Conservation (phyloP, 495 filamentous ascomycete species). For the Coniosporium apollinis region DNA sequence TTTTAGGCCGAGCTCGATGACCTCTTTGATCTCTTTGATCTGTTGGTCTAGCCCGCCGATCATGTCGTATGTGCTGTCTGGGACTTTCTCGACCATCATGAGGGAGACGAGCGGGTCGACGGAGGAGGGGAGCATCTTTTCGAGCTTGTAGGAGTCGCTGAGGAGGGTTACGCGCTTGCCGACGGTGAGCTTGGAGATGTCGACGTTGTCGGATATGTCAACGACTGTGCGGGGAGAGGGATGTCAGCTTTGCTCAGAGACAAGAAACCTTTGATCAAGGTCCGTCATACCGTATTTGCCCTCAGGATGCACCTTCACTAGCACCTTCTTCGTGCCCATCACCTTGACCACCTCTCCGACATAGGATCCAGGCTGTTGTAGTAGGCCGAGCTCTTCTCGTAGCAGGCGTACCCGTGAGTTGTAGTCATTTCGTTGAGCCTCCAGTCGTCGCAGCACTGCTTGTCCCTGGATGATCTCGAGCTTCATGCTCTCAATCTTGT, state of each 20-base stretch:
- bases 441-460: slow-evolving; percentile 80
- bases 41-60: slow-evolving; percentile 97
- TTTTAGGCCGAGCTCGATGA: slow-evolving; percentile 96
- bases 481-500: slow-evolving; percentile 99
- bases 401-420: slow-evolving; percentile 93
- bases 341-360: slow-evolving; percentile 99
- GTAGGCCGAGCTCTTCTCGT: slow-evolving; percentile 85
- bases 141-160: slow-evolving; percentile 92
- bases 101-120: slow-evolving; percentile 98
- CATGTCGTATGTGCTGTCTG: slow-evolving; percentile 99
- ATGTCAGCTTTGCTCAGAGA: too few relatives aligned
- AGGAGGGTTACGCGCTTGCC: slow-evolving; percentile 96
- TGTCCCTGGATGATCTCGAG: slow-evolving; percentile 98
- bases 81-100: slow-evolving; percentile 99
- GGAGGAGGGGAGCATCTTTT: slow-evolving; percentile 93
- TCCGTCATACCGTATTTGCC: slow-evolving; percentile 85
- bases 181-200: slow-evolving; percentile 86
- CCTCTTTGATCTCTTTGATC: slow-evolving; percentile 99
- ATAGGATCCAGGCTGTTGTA: slow-evolving; percentile 96
- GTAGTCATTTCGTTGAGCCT: slow-evolving; percentile 98
- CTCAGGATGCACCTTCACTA: slow-evolving; percentile 98
- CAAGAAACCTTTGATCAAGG: background rate
- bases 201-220: slow-evolving; percentile 87
- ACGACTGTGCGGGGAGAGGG: slow-evolving; percentile 46
- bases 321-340: slow-evolving; percentile 97